Percentiles rank a stretch among this genome's conserved stretches.
Conservation (phyloP, 2,329 filamentous ascomycete genomes). For the Trichoderma polysporum region DNA sequence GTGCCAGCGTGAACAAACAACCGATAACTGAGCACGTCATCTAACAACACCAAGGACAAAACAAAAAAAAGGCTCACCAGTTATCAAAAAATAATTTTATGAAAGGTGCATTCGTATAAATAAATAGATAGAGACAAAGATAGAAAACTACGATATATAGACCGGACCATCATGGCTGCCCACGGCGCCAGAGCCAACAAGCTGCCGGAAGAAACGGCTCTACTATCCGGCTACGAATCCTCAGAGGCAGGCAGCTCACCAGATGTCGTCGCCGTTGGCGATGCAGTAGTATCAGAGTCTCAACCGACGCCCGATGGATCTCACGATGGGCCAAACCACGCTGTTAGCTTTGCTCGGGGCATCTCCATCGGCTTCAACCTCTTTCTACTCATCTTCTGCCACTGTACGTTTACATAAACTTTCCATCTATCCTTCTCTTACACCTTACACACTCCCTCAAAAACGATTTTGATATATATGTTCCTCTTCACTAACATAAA, state of each 20-base stretch:
- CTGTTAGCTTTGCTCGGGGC: background rate
- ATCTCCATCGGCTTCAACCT: conserved; percentile 20
- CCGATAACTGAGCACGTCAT: background rate
- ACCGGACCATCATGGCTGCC: background rate
- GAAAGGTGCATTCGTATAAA: background rate
- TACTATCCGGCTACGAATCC: conserved; percentile 8
- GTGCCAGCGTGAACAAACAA: too few relatives aligned
- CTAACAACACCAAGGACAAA: background rate
- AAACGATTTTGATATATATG: background rate
- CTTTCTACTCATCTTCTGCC: conserved; percentile 32
- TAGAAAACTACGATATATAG: background rate
- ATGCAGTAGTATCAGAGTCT: too few relatives aligned
- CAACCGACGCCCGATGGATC: background rate
- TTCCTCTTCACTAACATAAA: background rate
- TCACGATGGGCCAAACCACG: background rate
- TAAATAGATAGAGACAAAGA: background rate
- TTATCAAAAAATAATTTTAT: background rate
- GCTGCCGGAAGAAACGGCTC: background rate
- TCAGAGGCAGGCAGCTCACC: too few relatives aligned
- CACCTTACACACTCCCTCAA: background rate
- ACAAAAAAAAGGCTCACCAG: background rate
- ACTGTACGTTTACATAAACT: conserved; percentile 2
- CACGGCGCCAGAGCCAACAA: background rate
- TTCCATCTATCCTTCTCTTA: background rate
- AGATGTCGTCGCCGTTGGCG: background rate